Percentiles rank a stretch among this genome's conserved stretches.
Evolutionary conservation across 768 basidiomycete genomes (phyloP).

Genomic region (Lentinula guzmanii): DNA sequence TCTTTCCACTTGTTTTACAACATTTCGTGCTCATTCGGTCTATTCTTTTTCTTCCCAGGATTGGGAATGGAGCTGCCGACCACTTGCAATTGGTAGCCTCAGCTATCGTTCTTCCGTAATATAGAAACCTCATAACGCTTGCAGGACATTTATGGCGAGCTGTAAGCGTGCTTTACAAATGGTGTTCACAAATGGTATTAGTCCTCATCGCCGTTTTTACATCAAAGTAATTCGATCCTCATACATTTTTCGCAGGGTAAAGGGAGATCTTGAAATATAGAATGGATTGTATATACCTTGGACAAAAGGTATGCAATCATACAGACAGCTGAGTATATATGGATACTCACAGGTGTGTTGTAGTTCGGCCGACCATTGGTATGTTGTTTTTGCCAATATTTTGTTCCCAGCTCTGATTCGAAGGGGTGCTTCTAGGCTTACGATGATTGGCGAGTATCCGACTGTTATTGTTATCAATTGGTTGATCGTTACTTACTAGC

Average conservation of each 20-base stretch:
- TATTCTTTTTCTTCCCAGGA: constrained; percentile 28
- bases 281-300: constrained; percentile 95
- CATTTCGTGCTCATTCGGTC: not conserved
- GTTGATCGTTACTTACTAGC: not conserved
- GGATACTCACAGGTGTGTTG: not conserved
- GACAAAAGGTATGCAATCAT: constrained; percentile 65
- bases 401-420: not conserved
- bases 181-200: not conserved
- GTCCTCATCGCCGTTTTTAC: not conserved
- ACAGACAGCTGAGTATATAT: not conserved
- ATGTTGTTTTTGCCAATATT: constrained; percentile 17
- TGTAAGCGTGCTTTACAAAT: constrained; percentile 38
- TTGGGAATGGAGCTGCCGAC: constrained; percentile 95
- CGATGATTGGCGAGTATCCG: constrained; percentile 46
- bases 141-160: constrained; percentile 94
- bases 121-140: not conserved
- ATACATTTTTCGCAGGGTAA: no score
- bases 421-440: constrained; percentile 34
- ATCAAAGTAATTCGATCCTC: not conserved
- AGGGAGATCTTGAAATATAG: constrained; percentile 24
- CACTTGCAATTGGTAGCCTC: constrained; percentile 69
- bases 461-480: not conserved
- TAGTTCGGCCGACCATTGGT: constrained; percentile 73
- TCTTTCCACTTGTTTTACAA: not conserved
- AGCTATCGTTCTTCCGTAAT: constrained; percentile 18